A percentile compares a stretch with the other conserved stretches of the same genome.
Conservation (phyloP, 2,329 filamentous ascomycete genomes). For the Hymenoscyphus salicellus region DNA sequence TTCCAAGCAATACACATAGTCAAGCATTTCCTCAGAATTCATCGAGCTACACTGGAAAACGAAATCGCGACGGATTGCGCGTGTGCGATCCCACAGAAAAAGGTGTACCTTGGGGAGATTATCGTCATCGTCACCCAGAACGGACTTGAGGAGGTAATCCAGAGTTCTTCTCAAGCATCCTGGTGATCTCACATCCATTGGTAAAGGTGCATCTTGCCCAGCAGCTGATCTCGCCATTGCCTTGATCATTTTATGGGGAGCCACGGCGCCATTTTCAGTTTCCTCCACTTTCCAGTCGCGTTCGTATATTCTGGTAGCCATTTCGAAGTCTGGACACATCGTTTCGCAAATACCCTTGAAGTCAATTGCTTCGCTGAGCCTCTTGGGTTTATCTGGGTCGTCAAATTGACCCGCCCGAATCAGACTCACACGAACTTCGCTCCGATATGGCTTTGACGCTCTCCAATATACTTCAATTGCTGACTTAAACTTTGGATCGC, state of each 20-base stretch:
- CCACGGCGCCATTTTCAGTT: constrained; percentile 47
- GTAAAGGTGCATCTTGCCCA: constrained; percentile 64
- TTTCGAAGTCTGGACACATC: constrained; percentile 68
- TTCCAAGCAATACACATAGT: constrained; percentile 62
- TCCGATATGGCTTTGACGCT: constrained; percentile 55
- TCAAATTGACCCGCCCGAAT: constrained; percentile 61
- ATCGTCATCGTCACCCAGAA: constrained; percentile 52
- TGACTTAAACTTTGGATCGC: constrained; percentile 17
- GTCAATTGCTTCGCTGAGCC: constrained; percentile 60
- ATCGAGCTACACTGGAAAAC: constrained; percentile 62
- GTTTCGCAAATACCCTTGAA: constrained; percentile 68
- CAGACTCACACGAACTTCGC: constrained; percentile 54
- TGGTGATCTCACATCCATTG: constrained; percentile 65
- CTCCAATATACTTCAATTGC: constrained; percentile 53
- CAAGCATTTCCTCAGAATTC: constrained; percentile 50
- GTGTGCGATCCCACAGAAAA: constrained; percentile 66
- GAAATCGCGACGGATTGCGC: constrained; percentile 66
- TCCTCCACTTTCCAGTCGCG: constrained; percentile 56
- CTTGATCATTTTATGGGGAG: constrained; percentile 60
- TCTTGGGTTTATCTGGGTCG: constrained; percentile 61
- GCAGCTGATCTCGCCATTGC: constrained; percentile 65
- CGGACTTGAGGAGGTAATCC: constrained; percentile 60
- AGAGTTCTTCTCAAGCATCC: constrained; percentile 56
- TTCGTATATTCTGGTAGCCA: constrained; percentile 60
- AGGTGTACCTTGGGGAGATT: constrained; percentile 55